phyloP scores from a whole-genome alignment of 2,329 filamentous ascomycete species.

The Aspergillus novofumigatus region DNA sequence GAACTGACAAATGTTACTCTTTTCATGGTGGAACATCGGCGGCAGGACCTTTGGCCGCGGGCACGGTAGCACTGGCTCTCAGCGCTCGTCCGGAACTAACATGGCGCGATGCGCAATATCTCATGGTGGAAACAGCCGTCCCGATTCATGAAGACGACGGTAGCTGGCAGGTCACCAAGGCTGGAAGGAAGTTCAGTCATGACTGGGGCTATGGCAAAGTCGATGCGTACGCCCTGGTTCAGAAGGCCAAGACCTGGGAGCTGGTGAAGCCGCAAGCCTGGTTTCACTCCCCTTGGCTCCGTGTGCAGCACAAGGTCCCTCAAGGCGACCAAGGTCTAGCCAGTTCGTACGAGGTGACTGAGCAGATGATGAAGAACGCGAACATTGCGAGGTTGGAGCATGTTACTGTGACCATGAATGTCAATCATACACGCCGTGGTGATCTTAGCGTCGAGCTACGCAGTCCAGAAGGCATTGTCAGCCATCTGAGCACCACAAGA shows the following conservation, averaged over 20 bases:
- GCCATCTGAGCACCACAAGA: constrained; percentile 75
- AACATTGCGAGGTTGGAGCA: constrained; percentile 89
- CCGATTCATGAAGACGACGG: constrained; percentile 69
- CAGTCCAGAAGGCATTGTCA: constrained; percentile 76
- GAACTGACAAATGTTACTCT: constrained; percentile 70
- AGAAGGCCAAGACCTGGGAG: constrained; percentile 79
- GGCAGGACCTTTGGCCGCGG: constrained; percentile 86
- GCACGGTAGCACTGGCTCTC: constrained; percentile 84
- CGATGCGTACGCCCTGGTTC: constrained; percentile 79
- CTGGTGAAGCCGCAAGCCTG: constrained; percentile 93
- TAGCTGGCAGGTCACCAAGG: constrained; percentile 76
- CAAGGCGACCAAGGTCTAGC: constrained; percentile 77
- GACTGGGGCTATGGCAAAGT: constrained; percentile 95
- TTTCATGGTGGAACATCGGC: constrained; percentile 94
- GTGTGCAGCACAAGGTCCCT: constrained; percentile 79
- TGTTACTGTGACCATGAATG: constrained; percentile 96
- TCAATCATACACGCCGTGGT: constrained; percentile 79
- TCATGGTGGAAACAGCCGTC: constrained; percentile 78
- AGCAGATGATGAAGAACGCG: constrained; percentile 72
- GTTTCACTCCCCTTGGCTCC: constrained; percentile 90
- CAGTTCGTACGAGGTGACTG: constrained; percentile 75
- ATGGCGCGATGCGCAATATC: constrained; percentile 93
- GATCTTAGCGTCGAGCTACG: constrained; percentile 89
- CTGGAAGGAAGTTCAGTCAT: constrained; percentile 86
- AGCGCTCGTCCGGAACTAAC: constrained; percentile 79